Conservation (phyloP, 2,329 filamentous ascomycete species). For the Xylariaceae sp. region DNA sequence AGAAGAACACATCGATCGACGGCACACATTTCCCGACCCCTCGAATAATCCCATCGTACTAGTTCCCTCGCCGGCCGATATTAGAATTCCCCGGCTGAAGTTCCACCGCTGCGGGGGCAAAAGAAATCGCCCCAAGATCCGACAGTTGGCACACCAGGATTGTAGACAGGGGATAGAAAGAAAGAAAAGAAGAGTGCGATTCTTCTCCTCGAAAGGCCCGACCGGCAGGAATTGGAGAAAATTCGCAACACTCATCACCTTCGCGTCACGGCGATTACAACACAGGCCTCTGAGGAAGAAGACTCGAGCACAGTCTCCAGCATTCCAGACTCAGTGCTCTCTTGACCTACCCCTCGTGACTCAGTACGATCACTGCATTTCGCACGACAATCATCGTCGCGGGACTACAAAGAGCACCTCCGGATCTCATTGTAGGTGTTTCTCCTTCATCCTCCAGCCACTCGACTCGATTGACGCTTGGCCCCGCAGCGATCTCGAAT, state of each 20-base stretch:
- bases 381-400: neutral
- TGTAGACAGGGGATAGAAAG: constrained; percentile 5
- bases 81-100: constrained; percentile 10
- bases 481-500: constrained; percentile 5
- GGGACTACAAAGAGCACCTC: constrained; percentile 9
- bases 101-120: constrained; percentile 19
- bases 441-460: neutral
- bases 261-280: neutral
- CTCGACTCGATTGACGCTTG: neutral
- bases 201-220: neutral
- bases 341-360: constrained; percentile 11
- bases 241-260: constrained; percentile 2
- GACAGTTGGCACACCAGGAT: constrained; percentile 7
- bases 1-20: neutral
- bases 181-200: constrained; percentile 2
- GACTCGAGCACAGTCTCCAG: constrained; percentile 10
- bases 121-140: constrained; percentile 9
- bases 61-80: constrained; percentile 9
- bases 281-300: neutral
- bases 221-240: constrained; percentile 1
- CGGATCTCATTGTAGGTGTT: neutral
- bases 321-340: constrained; percentile 12
- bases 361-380: constrained; percentile 12
- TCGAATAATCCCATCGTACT: constrained; percentile 2
- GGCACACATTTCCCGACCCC: constrained; percentile 6